Evolutionary conservation across 2,329 filamentous ascomycete species (phyloP), one percentile per base, ranked within the genome.

Genomic region (Trichocomaceae sp.): DNA sequence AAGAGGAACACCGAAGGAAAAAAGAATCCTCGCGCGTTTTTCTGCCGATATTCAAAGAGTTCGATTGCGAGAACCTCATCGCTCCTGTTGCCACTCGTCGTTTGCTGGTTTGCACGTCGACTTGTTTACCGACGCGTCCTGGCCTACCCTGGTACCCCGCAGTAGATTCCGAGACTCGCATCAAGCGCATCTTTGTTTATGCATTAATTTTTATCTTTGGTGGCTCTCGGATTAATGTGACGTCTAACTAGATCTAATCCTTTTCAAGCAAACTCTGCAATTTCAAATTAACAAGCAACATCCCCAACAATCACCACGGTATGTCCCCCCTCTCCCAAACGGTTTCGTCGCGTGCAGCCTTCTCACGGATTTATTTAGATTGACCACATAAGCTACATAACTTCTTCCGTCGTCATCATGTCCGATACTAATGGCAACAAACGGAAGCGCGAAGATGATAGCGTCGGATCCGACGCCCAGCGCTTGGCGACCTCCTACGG

Each of bases 361-460:
- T 33, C 44, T 53, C 31, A 53, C 47, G 31, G 31, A 37, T 41
- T 37, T 31, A 44, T 31, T 47, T 31, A 51, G 50, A 46, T 49
- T 44, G 44, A 23, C 31, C 23, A 46, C 29, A 47, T 41, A 26
- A 59, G 41, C 22, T 22, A 17, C 35, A 4, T 7, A 26, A 4
- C 23, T 26, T 26, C 33, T 19, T 17, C 8, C 17, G 3, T 41
- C n/a, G 17, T 39, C 52, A 37, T 52, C 47, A 74, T 73, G 71
- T 73, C 72, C 52, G 71, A 73, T 59, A 62, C 63, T 35, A 60
- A 57, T 48, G 53, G 60, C 41, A 58, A 70, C 60, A 75, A 75
- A 61, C 66, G 72, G 52, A 75, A 75, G 63, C 72, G 72, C 42
- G 70, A 72, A 31, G 68, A 56, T 33, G 70, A 74, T 49, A 71